phyloP scores from a whole-genome alignment of 371 early-diverging fungal genomes.

The Mucor mucedo region DNA sequence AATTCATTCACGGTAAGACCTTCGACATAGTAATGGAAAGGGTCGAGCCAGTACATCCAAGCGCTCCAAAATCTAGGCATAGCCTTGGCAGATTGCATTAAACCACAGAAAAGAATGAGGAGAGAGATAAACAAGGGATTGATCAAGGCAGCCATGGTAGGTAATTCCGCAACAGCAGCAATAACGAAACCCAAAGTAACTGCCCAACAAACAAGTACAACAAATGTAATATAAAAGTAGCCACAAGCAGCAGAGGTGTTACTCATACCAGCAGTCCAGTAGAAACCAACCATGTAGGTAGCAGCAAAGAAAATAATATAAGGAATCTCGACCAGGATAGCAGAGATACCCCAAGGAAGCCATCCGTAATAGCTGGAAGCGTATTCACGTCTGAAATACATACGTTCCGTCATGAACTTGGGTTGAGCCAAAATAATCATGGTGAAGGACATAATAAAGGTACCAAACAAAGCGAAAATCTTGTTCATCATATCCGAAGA shows the following conservation, averaged over 20 bases:
- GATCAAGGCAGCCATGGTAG: constrained; percentile 64
- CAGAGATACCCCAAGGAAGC: constrained; percentile 59
- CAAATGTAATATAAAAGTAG: constrained; percentile 61
- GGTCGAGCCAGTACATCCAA: constrained; percentile 72
- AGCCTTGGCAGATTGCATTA: constrained; percentile 56
- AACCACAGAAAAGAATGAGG: constrained; percentile 68
- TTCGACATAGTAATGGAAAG: constrained; percentile 71
- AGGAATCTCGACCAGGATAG: constrained; percentile 58
- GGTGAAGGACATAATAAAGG: constrained; percentile 59
- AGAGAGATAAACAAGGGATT: constrained; percentile 67
- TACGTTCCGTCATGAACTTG: constrained; percentile 65
- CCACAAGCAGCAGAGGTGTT: constrained; percentile 43
- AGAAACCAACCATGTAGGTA: constrained; percentile 56
- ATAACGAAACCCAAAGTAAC: constrained; percentile 59
- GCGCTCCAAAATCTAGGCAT: constrained; percentile 74
- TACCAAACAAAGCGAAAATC: constrained; percentile 71
- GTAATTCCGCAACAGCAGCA: constrained; percentile 33
- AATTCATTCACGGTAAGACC: constrained; percentile 70
- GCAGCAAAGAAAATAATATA: constrained; percentile 54
- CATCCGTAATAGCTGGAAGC: constrained; percentile 72
- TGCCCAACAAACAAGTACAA: constrained; percentile 60
- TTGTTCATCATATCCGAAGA: constrained; percentile 65
- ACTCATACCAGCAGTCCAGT: constrained; percentile 68
- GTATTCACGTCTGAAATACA: constrained; percentile 66
- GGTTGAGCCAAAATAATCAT: constrained; percentile 37